phyloP scores from a whole-genome alignment of 352 stramenopile genomes.

The Globisporangium sylvaticum region DNA sequence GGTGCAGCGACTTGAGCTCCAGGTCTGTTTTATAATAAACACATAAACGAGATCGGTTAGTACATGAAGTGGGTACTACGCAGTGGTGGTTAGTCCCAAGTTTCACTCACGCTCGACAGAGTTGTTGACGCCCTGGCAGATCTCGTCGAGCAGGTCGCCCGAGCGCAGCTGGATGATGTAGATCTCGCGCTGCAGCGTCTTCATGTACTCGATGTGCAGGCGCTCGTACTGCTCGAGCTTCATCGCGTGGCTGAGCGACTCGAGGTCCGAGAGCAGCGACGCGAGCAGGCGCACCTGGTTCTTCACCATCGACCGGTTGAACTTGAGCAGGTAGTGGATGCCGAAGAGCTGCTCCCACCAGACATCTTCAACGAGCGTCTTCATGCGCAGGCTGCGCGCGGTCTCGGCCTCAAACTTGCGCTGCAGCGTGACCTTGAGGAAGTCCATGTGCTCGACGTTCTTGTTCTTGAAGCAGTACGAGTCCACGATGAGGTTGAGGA shows the following conservation, averaged over 20 bases:
- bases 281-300: slow-evolving; percentile 32
- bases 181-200: slow-evolving; percentile 42
- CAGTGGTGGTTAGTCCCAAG: neutral
- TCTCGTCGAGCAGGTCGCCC: slow-evolving; percentile 35
- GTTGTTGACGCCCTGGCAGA: slow-evolving; percentile 27
- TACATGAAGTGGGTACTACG: neutral
- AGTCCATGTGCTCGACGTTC: slow-evolving; percentile 49
- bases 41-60: neutral
- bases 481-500: slow-evolving; percentile 54
- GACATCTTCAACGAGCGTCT: slow-evolving; percentile 33
- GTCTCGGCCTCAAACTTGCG: slow-evolving; percentile 35
- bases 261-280: slow-evolving; percentile 35
- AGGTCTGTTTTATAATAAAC: slow-evolving; percentile 16
- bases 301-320: slow-evolving; percentile 41
- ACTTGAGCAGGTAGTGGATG: slow-evolving; percentile 34
- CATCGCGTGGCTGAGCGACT: slow-evolving; percentile 42
- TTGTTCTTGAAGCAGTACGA: slow-evolving; percentile 61
- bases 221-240: slow-evolving; percentile 39
- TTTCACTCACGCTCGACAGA: slow-evolving; percentile 13
- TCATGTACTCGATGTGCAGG: slow-evolving; percentile 40
- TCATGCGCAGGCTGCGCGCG: slow-evolving; percentile 32
- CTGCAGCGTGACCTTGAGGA: slow-evolving; percentile 34
- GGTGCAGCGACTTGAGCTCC: slow-evolving; percentile 24
- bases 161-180: slow-evolving; percentile 42
- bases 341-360: slow-evolving; percentile 58